phyloP scores from a whole-genome alignment of 2,329 filamentous ascomycete species.

The Cercospora sp. region DNA sequence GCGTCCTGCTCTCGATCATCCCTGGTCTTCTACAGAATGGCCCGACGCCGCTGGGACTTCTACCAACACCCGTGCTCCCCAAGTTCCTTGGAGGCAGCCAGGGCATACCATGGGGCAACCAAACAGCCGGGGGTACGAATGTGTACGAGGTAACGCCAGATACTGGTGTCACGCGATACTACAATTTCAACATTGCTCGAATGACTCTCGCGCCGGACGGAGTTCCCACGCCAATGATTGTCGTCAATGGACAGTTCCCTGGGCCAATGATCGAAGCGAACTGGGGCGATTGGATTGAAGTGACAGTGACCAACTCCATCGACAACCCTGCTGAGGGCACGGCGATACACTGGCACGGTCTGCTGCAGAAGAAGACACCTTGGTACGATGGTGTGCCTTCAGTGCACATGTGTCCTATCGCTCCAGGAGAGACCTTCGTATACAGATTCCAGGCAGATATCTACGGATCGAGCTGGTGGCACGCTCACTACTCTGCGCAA shows the following conservation, averaged over 20 bases:
- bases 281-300: slow-evolving; percentile 20
- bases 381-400: slow-evolving; percentile 48
- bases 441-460: slow-evolving; percentile 46
- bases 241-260: slow-evolving; percentile 33
- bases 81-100: slow-evolving; percentile 24
- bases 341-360: slow-evolving; percentile 48
- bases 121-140: slow-evolving; percentile 33
- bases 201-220: slow-evolving; percentile 31
- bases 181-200: slow-evolving; percentile 31
- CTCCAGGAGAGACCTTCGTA: slow-evolving; percentile 43
- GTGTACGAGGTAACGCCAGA: slow-evolving; percentile 29
- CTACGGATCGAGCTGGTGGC: slow-evolving; percentile 42
- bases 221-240: slow-evolving; percentile 23
- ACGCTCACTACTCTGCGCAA: slow-evolving; percentile 43
- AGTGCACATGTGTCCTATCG: slow-evolving; percentile 46
- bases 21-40: slow-evolving; percentile 11
- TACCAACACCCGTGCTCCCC: slow-evolving; percentile 21
- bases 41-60: not conserved
- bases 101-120: slow-evolving; percentile 35
- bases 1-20: slow-evolving; percentile 21
- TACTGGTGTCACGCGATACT: slow-evolving; percentile 32
- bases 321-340: slow-evolving; percentile 37
- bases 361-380: slow-evolving; percentile 39
- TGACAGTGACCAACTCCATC: slow-evolving; percentile 38
- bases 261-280: slow-evolving; percentile 35